Evolutionary conservation across 768 basidiomycete species (phyloP), one percentile per base, ranked within the genome.

Genomic region (Suillus alpinus): DNA sequence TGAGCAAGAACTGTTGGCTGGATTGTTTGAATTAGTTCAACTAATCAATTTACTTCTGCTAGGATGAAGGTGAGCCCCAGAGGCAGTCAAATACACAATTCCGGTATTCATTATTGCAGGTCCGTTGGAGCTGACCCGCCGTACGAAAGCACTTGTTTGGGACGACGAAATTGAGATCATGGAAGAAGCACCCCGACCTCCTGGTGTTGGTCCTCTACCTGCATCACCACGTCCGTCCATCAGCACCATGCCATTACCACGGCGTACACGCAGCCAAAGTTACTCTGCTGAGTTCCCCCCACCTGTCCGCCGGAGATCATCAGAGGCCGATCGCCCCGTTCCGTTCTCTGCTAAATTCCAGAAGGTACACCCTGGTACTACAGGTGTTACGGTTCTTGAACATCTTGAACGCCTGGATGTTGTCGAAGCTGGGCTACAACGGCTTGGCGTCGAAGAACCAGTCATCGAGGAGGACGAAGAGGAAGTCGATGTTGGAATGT

Each of bases 101-200:
- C 34, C 1, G 18, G 64, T 59, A 36, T 59, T 73, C 49, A 66
- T 56, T 29, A 14, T 40, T 41, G 37, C 62, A 92, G 92, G 93
- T n/a, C 94, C 94, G 4, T 78, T 96, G 64, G 94, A 96, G 68
- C 77, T 96, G 32, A 95, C 94, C 3, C 82, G 94, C n/a, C 79
- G 93, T 57, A 83, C 82, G 59, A 93, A 86, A 71, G 86, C 89
- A 8, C 81, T 92, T 29, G 89, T 96, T 14, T 92, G 89, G 88
- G 89, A 92, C 63, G 94, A 95, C 57, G 89, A 91, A 66, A 73
- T 89, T n/a, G 89, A 92, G 70, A 73, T 92, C 20, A 73, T 82
- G 46, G 88, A 88, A 62, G 87, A 88, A 62, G 40, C 64, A 13
- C 37, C 68, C 68, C 72, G 69, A 41, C 65, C 75, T 8, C 73